Conservation (phyloP, 2,329 filamentous ascomycete genomes). For the Cercospora zeina region DNA sequence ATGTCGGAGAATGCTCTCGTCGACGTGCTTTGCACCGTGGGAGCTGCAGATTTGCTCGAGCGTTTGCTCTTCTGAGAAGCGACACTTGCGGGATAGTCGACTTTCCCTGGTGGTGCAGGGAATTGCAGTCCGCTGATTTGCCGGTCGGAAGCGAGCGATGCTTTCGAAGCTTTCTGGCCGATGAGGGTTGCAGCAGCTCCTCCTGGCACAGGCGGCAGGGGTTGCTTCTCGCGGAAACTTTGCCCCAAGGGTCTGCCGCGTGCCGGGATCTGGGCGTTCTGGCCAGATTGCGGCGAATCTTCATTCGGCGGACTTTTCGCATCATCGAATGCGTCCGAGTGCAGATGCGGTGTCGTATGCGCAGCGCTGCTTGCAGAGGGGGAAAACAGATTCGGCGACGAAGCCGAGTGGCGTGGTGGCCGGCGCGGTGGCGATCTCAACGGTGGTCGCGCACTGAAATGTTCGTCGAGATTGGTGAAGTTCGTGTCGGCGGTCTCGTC, state of each 20-base stretch:
- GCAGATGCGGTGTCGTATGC: conserved; percentile 20
- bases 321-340: conserved; percentile 8
- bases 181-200: conserved; percentile 9
- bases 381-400: conserved; percentile 27
- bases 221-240: conserved; percentile 25
- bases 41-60: conserved; percentile 22
- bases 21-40: conserved; percentile 18
- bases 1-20: conserved; percentile 24
- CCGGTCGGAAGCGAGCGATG: conserved; percentile 17
- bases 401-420: conserved; percentile 30
- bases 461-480: conserved; percentile 24
- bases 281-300: conserved; percentile 2
- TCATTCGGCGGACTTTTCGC: conserved; percentile 8
- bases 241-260: conserved; percentile 16
- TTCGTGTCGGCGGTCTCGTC: conserved; percentile 33
- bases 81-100: conserved; percentile 16
- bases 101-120: conserved; percentile 18
- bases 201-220: conserved; percentile 21
- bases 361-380: conserved; percentile 15
- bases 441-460: conserved; percentile 12
- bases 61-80: conserved; percentile 21
- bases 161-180: conserved; percentile 18
- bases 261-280: conserved; percentile 5
- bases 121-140: conserved; percentile 17
- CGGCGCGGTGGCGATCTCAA: conserved; percentile 5